Conservation (phyloP, 106 monocot genomes). For the Agapanthus africanus region DNA sequence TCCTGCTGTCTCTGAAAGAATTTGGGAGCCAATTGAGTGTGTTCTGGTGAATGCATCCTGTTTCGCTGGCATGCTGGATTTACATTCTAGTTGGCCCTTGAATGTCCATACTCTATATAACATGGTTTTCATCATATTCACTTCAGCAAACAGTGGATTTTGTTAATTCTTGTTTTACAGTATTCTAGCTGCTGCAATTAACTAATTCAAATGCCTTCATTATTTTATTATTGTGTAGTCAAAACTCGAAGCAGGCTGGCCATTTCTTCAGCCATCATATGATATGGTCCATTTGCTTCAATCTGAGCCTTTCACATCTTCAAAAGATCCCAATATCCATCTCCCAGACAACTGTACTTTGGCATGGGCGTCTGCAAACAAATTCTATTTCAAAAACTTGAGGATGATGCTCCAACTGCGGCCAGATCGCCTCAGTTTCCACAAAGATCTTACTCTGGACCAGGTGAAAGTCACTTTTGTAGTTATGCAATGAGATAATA, state of each 20-base stretch:
- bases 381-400: slow-evolving; percentile 70
- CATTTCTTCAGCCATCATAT: slow-evolving; percentile 69
- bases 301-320: slow-evolving; percentile 11
- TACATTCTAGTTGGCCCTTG: background rate
- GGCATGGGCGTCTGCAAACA: slow-evolving; percentile 49
- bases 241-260: slow-evolving; percentile 23
- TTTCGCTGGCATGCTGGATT: background rate
- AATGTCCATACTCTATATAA: too few relatives aligned
- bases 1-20: background rate
- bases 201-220: slow-evolving; percentile 9
- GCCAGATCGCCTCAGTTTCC: slow-evolving; percentile 45
- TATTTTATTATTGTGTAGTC: slow-evolving; percentile 13
- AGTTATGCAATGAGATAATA: background rate
- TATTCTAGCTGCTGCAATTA: background rate
- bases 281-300: slow-evolving; percentile 50
- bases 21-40: background rate
- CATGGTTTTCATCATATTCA: too few relatives aligned
- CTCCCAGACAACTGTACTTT: slow-evolving; percentile 5
- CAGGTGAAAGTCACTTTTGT: too few relatives aligned
- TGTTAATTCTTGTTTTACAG: background rate
- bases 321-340: background rate
- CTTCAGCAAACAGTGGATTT: background rate
- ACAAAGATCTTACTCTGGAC: slow-evolving; percentile 65
- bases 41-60: background rate
- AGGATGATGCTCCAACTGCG: slow-evolving; percentile 51